phyloP scores from a whole-genome alignment of 148 eudicot genomes.

The Arctostaphylos glauca region DNA sequence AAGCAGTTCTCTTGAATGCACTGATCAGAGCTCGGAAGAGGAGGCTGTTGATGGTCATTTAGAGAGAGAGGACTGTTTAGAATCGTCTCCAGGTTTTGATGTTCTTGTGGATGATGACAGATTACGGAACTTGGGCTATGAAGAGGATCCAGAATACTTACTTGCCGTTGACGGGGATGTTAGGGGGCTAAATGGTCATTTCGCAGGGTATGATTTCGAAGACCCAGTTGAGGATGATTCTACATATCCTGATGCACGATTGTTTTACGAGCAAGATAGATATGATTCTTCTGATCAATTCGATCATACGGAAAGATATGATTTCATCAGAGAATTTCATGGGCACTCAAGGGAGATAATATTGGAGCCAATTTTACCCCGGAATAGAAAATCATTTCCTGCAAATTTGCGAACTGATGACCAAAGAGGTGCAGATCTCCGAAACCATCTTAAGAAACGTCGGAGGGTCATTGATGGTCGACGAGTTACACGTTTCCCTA shows the following conservation, averaged over 20 bases:
- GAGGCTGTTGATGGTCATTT: constrained; percentile 26
- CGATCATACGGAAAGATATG: constrained; percentile 24
- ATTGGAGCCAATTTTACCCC: constrained; percentile 24
- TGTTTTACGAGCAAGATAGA: constrained; percentile 19
- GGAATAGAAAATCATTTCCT: constrained; percentile 35
- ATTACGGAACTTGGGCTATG: constrained; percentile 36
- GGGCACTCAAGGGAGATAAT: constrained; percentile 23
- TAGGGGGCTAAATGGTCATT: constrained; percentile 31
- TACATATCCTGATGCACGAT: constrained; percentile 19
- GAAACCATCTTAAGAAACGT: constrained; percentile 43
- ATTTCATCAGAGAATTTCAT: constrained; percentile 17
- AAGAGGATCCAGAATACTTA: constrained; percentile 39
- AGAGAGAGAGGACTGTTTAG: constrained; percentile 54
- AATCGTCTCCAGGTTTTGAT: constrained; percentile 71
- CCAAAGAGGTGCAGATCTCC: constrained; percentile 41
- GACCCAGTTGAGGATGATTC: constrained; percentile 31
- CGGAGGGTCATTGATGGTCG: constrained; percentile 34
- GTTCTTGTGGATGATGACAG: constrained; percentile 63
- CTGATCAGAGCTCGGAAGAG: constrained; percentile 55
- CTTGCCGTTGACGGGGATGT: constrained; percentile 34
- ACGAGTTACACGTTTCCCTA: constrained; percentile 23
- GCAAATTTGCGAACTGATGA: constrained; percentile 27
- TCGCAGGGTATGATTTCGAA: constrained; percentile 31
- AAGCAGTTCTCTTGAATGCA: constrained; percentile 34
- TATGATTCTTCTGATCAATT: constrained; percentile 28